phyloP scores from a whole-genome alignment of 345 rosid genomes.

The Angophora floribunda region DNA sequence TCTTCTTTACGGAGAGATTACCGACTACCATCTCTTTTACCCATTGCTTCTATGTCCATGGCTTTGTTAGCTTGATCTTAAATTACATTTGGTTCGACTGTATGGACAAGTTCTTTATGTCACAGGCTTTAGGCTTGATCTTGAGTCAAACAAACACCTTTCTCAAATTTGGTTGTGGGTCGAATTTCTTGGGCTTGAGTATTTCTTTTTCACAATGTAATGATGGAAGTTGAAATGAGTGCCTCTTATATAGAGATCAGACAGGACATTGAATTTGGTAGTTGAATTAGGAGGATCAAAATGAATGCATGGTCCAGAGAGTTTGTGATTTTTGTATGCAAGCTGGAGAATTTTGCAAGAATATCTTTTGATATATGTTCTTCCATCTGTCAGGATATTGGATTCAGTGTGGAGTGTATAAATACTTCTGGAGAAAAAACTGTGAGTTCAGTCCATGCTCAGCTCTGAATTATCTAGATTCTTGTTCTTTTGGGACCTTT shows the following conservation, averaged over 20 bases:
- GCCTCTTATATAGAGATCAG: background rate
- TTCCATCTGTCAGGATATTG: conserved; percentile 61
- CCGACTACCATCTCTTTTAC: background rate
- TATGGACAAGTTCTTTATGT: background rate
- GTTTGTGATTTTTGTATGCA: background rate
- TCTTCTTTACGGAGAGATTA: background rate
- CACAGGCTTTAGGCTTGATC: background rate
- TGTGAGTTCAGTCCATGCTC: conserved; percentile 31
- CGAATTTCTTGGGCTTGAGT: background rate
- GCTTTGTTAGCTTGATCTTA: background rate
- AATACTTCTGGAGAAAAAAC: conserved; percentile 56
- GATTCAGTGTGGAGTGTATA: conserved; percentile 85
- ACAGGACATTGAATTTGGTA: background rate
- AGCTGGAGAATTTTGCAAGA: background rate
- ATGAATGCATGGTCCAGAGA: background rate
- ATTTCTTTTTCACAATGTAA: background rate
- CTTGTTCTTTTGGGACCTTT: background rate
- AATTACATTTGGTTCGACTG: background rate
- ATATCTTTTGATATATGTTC: background rate
- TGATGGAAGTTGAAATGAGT: background rate
- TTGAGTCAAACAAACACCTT: background rate
- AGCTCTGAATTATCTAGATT: background rate
- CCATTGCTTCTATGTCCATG: background rate
- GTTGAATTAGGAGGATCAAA: background rate
- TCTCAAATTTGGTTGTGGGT: background rate